phyloP scores from a whole-genome alignment of 441 rosid species.

The Bocquillonia castaneifolia region DNA sequence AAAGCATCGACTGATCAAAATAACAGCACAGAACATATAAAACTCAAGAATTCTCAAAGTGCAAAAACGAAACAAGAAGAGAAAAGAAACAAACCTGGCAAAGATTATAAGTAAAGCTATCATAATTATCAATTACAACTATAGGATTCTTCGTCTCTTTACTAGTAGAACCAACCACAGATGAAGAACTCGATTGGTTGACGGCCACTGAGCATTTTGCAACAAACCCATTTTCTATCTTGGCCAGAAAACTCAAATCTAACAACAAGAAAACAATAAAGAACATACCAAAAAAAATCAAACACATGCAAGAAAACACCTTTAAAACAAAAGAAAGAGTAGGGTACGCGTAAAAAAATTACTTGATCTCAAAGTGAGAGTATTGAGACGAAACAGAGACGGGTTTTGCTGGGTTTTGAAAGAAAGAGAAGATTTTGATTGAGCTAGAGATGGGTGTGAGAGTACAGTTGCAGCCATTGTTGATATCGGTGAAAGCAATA shows the following conservation, averaged over 20 bases:
- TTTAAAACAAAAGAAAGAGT: neutral
- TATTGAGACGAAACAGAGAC: conserved; percentile 10
- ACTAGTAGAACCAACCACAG: conserved; percentile 22
- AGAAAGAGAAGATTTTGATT: conserved; percentile 26
- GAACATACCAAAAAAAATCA: neutral
- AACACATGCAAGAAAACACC: neutral
- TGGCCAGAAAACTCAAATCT: conserved; percentile 37
- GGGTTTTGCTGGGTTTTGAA: conserved; percentile 20
- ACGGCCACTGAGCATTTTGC: conserved; percentile 39
- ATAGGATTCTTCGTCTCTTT: conserved; percentile 45
- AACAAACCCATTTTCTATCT: conserved; percentile 31
- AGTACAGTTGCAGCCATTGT: conserved; percentile 23
- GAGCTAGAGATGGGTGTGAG: conserved; percentile 24
- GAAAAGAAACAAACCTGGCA: conserved; percentile 64
- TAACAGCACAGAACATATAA: neutral
- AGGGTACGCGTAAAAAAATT: conserved; percentile 11
- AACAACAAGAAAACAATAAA: neutral
- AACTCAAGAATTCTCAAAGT: neutral
- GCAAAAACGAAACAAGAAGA: conserved; percentile 1
- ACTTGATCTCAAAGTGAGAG: conserved; percentile 33
- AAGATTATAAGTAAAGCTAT: conserved; percentile 92
- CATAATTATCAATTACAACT: conserved; percentile 85
- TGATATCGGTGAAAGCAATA: neutral
- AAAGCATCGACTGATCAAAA: neutral
- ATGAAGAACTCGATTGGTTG: conserved; percentile 31